These are phyloP conservation scores for Penicillium sp. DNA, from an alignment of 2,329 filamentous ascomycete genomes.

Conservation along the genomic window DNA sequence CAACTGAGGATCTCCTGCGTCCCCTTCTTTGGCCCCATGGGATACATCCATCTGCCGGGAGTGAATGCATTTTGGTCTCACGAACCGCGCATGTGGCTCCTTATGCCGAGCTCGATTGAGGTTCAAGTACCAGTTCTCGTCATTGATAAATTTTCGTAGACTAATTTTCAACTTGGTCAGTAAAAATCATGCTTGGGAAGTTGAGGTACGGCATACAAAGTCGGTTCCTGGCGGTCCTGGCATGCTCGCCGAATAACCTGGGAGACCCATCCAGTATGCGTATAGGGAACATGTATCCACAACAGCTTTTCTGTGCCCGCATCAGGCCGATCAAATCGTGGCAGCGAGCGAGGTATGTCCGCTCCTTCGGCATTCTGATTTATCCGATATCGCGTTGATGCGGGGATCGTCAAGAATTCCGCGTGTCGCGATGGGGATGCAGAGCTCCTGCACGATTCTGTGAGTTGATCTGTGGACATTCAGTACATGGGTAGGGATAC, in stretches of 20 bases:
- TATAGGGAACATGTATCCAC: slow-evolving; percentile 42
- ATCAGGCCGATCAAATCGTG: slow-evolving; percentile 39
- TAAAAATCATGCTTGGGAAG: background rate
- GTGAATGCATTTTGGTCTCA: slow-evolving; percentile 41
- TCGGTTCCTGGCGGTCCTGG: slow-evolving; percentile 31
- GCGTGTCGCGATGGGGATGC: slow-evolving; percentile 27
- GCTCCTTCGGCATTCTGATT: slow-evolving; percentile 25
- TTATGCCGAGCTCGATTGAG: slow-evolving; percentile 43
- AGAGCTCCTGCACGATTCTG: slow-evolving; percentile 12
- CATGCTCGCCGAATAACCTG: slow-evolving; percentile 29
- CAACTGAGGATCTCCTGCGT: slow-evolving; percentile 29
- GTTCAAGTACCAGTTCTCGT: slow-evolving; percentile 43
- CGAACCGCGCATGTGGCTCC: slow-evolving; percentile 46
- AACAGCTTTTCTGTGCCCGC: slow-evolving; percentile 39
- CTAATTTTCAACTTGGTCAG: slow-evolving; percentile 36
- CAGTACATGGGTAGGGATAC: background rate
- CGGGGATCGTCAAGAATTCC: slow-evolving; percentile 31
- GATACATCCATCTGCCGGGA: slow-evolving; percentile 33
- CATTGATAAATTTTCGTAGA: slow-evolving; percentile 39
- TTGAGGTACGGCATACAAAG: slow-evolving; percentile 17
- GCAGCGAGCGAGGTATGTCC: slow-evolving; percentile 32
- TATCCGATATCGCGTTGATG: slow-evolving; percentile 30
- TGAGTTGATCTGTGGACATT: background rate
- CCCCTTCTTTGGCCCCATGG: slow-evolving; percentile 14
- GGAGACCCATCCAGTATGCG: slow-evolving; percentile 30